phyloP scores from a whole-genome alignment of 1,139 yeast genomes.

The Blastobotrys malaysiensis region DNA sequence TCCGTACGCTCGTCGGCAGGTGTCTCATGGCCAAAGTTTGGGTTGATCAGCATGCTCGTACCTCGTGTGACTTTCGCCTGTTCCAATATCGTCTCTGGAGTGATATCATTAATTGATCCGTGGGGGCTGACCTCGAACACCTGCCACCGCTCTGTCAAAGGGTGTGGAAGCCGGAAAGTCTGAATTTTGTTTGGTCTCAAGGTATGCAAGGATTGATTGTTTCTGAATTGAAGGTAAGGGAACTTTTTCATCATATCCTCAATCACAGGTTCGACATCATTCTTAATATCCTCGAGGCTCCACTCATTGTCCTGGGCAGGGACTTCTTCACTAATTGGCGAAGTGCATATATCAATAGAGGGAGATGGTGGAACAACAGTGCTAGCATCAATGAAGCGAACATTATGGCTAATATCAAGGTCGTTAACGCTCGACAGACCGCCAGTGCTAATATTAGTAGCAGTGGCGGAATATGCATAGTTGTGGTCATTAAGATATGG shows the following conservation, averaged over 20 bases:
- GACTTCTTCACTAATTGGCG: constrained; percentile 4
- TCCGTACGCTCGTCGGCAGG: not conserved
- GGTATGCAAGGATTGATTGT: constrained; percentile 17
- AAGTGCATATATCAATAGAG: not conserved
- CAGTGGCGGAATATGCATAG: constrained; percentile 6
- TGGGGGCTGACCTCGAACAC: constrained; percentile 30
- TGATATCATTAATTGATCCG: constrained; percentile 27
- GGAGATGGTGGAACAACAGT: constrained; percentile 1
- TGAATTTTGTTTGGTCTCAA: constrained; percentile 23
- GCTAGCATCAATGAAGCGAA: not conserved
- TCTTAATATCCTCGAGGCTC: constrained; percentile 32
- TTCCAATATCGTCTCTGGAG: constrained; percentile 19
- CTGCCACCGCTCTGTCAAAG: constrained; percentile 33
- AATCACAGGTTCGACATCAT: constrained; percentile 34
- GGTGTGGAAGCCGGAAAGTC: constrained; percentile 24
- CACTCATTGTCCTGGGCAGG: constrained; percentile 29
- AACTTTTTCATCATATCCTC: constrained; percentile 27
- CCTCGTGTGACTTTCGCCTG: constrained; percentile 9
- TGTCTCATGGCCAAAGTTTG: not conserved
- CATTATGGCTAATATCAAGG: not conserved
- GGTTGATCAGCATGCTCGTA: not conserved
- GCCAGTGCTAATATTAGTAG: not conserved
- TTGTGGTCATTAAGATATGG: not conserved
- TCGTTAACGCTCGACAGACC: not conserved
- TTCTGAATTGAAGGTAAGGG: constrained; percentile 25